phyloP scores from a whole-genome alignment of 2,329 filamentous ascomycete species.

The Orbilia brochopaga region DNA sequence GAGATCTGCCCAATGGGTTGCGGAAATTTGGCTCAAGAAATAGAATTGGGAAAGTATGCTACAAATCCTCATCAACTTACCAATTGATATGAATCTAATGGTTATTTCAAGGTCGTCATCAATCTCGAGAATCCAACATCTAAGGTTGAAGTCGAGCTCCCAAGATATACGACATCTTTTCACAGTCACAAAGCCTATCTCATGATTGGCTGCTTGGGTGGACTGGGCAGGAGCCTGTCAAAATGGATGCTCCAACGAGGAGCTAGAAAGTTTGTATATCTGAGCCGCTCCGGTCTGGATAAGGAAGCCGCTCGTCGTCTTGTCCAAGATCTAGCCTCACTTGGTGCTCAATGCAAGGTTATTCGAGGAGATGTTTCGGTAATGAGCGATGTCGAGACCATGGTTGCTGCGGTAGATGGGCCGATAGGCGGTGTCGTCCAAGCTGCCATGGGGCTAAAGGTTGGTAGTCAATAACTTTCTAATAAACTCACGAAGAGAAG shows the following conservation, averaged over 20 bases:
- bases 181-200: conserved; percentile 60
- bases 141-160: conserved; percentile 6
- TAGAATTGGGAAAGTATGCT: conserved; percentile 23
- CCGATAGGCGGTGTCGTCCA: conserved; percentile 57
- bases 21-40: conserved; percentile 2
- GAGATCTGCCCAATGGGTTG: neutral
- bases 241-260: conserved; percentile 63
- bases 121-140: conserved; percentile 6
- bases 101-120: conserved; percentile 8
- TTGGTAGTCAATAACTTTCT: neutral
- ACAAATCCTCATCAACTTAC: neutral
- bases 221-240: conserved; percentile 62
- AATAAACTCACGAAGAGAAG: neutral
- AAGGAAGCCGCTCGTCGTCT: conserved; percentile 53
- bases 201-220: conserved; percentile 64
- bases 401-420: conserved; percentile 8
- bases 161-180: conserved; percentile 20
- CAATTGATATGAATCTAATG: neutral
- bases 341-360: conserved; percentile 54
- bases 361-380: conserved; percentile 52
- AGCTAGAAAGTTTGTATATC: conserved; percentile 61
- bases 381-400: conserved; percentile 32
- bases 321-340: conserved; percentile 52
- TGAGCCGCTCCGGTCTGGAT: conserved; percentile 59
- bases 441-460: conserved; percentile 56